Base-by-base conservation (phyloP, 176 grass and related monocot species). In the Pharus latifolius region DNA sequence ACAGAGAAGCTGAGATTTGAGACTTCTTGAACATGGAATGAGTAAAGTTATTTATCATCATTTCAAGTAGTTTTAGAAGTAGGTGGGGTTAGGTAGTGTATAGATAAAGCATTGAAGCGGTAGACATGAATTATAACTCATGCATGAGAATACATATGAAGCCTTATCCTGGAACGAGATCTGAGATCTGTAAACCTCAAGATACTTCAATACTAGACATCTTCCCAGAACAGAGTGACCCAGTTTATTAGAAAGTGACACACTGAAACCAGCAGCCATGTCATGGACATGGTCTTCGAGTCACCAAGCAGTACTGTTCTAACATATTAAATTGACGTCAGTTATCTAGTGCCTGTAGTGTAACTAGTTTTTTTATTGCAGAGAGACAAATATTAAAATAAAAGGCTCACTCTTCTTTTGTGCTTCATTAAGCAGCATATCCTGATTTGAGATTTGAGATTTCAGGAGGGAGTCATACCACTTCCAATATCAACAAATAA, bases 401-500 rank as follows among this genome's bases (percentile, higher is more conserved):
- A 38, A 5, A 38, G 4, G 35, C 35, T 38, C 35, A 38, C 14
- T 49, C 32, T 67, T 45, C 15, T 19, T 76, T 74, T 55, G 57
- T 41, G 44, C 32, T 71, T 38, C 73, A 60, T 13, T 52, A 74
- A 52, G 46, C 3, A 79, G 26, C 27, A 68, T 18, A 69, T n/a
- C 18, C 10, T 3, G 7, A 20, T 80, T 61, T 55, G 15, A 65
- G 40, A 38, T 47, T 23, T 17, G 75, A 47, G 24, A 55, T 32
- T 75, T 7, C 60, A 54, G 28, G 23, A 65, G 48, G 59, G 62
- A 69, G 69, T 12, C 58, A 51, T 97, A 97, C 93, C 93, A 78
- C 93, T 97, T 84, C 93, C 89, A 29, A 97, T 80, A 78, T 97
- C 93, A 63, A 92, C 83, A 54, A 87, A 35, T 65, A 97, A 73